Evolutionary conservation across 2,329 filamentous ascomycete genomes (phyloP).

Genomic region (Alternaria arbusti): DNA sequence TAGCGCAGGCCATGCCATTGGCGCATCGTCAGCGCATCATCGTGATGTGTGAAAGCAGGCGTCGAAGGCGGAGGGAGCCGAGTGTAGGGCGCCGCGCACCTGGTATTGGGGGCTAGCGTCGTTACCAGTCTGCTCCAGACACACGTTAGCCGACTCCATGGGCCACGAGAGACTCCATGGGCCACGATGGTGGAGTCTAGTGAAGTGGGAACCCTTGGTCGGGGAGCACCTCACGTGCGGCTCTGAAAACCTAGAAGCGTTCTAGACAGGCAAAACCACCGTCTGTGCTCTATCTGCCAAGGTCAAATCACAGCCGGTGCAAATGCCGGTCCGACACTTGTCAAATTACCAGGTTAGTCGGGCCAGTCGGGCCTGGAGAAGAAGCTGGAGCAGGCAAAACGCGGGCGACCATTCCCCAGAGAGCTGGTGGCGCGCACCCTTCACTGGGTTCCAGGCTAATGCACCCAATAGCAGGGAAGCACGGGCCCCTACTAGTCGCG

Average conservation of each 20-base stretch:
- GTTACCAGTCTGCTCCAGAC: neutral
- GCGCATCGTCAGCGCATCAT: neutral
- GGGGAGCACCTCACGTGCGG: conserved; percentile 1
- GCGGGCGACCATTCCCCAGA: conserved; percentile 2
- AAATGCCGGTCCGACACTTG: conserved; percentile 2
- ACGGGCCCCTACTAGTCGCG: neutral
- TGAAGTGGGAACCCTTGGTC: neutral
- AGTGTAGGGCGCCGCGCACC: neutral
- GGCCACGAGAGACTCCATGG: neutral
- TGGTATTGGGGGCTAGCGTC: neutral
- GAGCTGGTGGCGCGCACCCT: neutral
- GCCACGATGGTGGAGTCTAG: neutral
- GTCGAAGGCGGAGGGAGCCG: neutral
- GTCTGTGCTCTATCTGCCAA: neutral
- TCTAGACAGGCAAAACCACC: neutral
- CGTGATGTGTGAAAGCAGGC: neutral
- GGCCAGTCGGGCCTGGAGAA: neutral
- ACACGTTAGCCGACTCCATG: neutral
- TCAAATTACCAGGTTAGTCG: neutral
- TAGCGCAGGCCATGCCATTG: neutral
- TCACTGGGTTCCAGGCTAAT: neutral
- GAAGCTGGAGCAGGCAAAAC: neutral
- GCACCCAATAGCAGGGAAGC: neutral
- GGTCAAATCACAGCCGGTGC: neutral
- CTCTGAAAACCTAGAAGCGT: neutral